Evolutionary conservation across 805 yeast genomes (phyloP).

Genomic region (Yarrowia sp.): DNA sequence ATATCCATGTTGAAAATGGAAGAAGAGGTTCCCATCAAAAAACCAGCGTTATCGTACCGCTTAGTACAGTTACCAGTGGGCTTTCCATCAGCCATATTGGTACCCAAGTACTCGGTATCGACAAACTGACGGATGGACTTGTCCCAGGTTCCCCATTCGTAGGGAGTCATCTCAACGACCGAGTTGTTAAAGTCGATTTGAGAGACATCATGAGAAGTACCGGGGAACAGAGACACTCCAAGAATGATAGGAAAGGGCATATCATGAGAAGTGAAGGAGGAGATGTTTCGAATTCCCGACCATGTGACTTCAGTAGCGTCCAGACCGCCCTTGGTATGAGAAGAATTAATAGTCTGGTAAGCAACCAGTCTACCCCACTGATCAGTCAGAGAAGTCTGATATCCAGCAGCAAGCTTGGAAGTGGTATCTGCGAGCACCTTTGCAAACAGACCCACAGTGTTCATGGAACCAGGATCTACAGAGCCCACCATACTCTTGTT

Average conservation of each 20-base stretch:
- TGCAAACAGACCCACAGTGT: conserved; percentile 53
- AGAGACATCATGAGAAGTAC: neutral
- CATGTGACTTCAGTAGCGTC: conserved; percentile 46
- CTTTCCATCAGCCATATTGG: conserved; percentile 58
- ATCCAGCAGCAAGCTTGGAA: conserved; percentile 62
- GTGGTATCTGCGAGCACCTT: conserved; percentile 51
- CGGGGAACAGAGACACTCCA: conserved; percentile 36
- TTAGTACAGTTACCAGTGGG: conserved; percentile 55
- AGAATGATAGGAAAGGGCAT: conserved; percentile 74
- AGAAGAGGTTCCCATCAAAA: conserved; percentile 78
- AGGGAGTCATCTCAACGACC: conserved; percentile 47
- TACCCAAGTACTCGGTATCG: conserved; percentile 67
- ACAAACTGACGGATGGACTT: conserved; percentile 64
- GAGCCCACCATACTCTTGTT: conserved; percentile 58
- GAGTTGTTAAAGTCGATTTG: conserved; percentile 23
- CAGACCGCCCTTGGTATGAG: conserved; percentile 63
- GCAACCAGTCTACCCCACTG: conserved; percentile 79
- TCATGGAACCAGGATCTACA: conserved; percentile 67
- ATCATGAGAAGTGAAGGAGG: conserved; percentile 56
- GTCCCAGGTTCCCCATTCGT: conserved; percentile 86
- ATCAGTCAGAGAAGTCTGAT: conserved; percentile 65
- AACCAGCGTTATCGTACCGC: conserved; percentile 82
- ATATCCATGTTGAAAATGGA: conserved; percentile 62
- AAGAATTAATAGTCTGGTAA: conserved; percentile 64
- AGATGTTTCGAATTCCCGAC: conserved; percentile 56